phyloP scores from a whole-genome alignment of 1,284 basidiomycete genomes.

The Bjerkandera adusta region DNA sequence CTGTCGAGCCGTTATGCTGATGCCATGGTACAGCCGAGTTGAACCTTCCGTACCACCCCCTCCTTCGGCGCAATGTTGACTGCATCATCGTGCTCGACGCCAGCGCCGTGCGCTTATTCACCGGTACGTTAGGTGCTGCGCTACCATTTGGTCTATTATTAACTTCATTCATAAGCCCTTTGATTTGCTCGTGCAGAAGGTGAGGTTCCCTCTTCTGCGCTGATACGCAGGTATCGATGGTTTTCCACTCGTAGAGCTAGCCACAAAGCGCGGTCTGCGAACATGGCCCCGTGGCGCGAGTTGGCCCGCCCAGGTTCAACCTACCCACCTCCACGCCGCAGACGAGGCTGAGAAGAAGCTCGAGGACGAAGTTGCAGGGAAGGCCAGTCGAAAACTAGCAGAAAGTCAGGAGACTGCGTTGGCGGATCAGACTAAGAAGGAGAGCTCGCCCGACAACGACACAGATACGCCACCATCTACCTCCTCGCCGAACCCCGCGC shows the following conservation, averaged over 20 bases:
- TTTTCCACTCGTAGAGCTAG: slow-evolving; percentile 28
- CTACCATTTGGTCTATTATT: too few species aligned
- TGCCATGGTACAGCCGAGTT: slow-evolving; percentile 35
- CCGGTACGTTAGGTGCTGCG: too few species aligned
- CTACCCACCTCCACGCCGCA: slow-evolving; percentile 9
- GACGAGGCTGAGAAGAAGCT: slow-evolving; percentile 7
- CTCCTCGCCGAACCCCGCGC: slow-evolving; percentile 14
- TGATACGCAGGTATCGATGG: too few species aligned
- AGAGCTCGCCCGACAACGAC: slow-evolving; percentile 17
- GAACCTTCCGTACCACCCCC: slow-evolving; percentile 40
- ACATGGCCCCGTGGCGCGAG: slow-evolving; percentile 37
- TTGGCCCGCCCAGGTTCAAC: slow-evolving; percentile 29
- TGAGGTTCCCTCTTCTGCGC: slow-evolving; percentile 7
- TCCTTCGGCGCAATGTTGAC: slow-evolving; percentile 36
- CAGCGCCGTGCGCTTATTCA: slow-evolving; percentile 37
- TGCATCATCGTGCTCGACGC: slow-evolving; percentile 42
- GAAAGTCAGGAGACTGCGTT: slow-evolving; percentile 25
- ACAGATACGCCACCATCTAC: background rate
- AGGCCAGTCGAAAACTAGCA: slow-evolving; percentile 24
- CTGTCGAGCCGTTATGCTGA: too few species aligned
- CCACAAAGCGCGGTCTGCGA: slow-evolving; percentile 30
- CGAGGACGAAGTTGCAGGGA: slow-evolving; percentile 9
- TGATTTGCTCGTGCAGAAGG: slow-evolving; percentile 40
- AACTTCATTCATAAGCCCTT: slow-evolving; percentile 30
- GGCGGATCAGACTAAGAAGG: slow-evolving; percentile 23